Evolutionary conservation across 2,329 filamentous ascomycete species (phyloP).

Genomic region (Apiospora hydei): DNA sequence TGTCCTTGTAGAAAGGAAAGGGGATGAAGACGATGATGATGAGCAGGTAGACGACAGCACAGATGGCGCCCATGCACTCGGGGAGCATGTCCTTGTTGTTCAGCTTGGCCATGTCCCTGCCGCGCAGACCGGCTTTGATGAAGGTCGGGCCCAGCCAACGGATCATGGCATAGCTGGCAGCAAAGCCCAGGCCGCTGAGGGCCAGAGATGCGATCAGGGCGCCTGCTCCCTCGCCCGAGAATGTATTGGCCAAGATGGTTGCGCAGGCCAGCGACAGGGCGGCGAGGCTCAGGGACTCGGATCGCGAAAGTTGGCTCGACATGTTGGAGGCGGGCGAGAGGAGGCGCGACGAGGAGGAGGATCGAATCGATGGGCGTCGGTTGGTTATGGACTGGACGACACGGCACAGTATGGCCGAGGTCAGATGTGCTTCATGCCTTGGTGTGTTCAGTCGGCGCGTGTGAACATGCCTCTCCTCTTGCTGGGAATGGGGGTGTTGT

Average conservation of each 20-base stretch:
- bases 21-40: constrained; percentile 91
- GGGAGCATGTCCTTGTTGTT: constrained; percentile 66
- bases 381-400: background rate
- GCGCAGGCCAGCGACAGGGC: constrained; percentile 73
- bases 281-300: constrained; percentile 63
- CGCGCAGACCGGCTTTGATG: constrained; percentile 86
- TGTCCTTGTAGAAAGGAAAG: constrained; percentile 98
- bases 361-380: background rate
- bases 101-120: constrained; percentile 84
- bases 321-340: constrained; percentile 31
- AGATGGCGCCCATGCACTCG: constrained; percentile 95
- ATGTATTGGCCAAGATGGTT: constrained; percentile 79
- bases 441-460: background rate
- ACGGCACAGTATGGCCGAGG: background rate
- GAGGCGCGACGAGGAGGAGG: background rate
- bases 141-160: constrained; percentile 93
- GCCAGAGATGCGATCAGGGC: constrained; percentile 88
- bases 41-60: constrained; percentile 90
- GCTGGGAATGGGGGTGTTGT: background rate
- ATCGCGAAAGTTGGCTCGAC: constrained; percentile 53
- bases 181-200: constrained; percentile 85
- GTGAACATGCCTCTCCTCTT: background rate
- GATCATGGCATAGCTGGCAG: constrained; percentile 83
- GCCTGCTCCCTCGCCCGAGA: constrained; percentile 80
- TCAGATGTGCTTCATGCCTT: constrained; percentile 9